Base-by-base conservation (phyloP, 768 basidiomycete genomes). In the Lactarius sanguifluus region DNA sequence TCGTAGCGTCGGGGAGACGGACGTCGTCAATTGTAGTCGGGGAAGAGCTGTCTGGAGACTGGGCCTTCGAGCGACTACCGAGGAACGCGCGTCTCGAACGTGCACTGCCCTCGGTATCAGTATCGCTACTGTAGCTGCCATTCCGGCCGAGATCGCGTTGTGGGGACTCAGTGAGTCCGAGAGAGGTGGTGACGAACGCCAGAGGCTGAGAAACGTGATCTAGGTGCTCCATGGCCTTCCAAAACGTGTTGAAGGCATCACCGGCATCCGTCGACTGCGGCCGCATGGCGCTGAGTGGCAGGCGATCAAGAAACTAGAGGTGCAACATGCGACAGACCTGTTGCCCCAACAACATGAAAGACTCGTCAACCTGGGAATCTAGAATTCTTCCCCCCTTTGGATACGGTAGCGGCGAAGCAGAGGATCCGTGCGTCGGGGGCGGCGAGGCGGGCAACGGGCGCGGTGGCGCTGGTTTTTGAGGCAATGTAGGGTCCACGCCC, bases 221-320 rank as follows among this genome's bases (percentile, higher is more conserved):
- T 56, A 94, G 76, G 85, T 92, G 88, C 47, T 94, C 91, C 80
- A 93, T 89, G 58, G 90, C 90, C 70, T 84, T 86, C 92, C 92
- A 94, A 73, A 94, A 94, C 71, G 91, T 85, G 73, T 92, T 92
- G 79, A 94, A 94, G 5, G 91, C 87, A 72, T 94, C 92, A 5
- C 89, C 86, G 2, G 91, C 88, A 72, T 94, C 92, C 41, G 70
- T 62, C 41, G 70, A 71, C 69, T 70, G 61, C 16, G n/a, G 47
- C 16, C 58, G 58, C 36, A 38, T 32, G 36, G 13, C n/a, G 67
- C 41, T 68, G 15, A 68, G 60, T 16, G 41, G 54, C 59, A 41
- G 56, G 57, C 34, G 12, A 34, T 41, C 38, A 30, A n/a, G 50
- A n/a, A 40, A 18, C 30, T 43, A 55, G 32, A 32, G 30, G 62